A percentile compares a stretch with the other conserved stretches of the same genome.
These are phyloP conservation scores for Phyllosticta citriasiana DNA, from an alignment of 2,329 filamentous ascomycete genomes.

Conservation along the genomic window DNA sequence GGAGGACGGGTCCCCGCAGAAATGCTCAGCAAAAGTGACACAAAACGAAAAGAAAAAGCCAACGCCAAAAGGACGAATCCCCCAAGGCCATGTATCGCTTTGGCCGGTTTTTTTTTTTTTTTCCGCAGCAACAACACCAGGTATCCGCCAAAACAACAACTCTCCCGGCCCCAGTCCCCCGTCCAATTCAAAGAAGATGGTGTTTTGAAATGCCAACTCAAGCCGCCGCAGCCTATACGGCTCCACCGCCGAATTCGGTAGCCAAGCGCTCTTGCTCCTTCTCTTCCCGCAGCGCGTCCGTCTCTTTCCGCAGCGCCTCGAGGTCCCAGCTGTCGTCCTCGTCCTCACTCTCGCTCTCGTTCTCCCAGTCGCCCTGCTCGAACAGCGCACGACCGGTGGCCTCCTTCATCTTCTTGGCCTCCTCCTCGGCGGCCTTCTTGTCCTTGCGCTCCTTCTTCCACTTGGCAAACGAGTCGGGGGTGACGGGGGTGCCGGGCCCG, in stretches of 20 bases:
- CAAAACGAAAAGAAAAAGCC: not conserved
- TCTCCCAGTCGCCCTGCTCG: slow-evolving; percentile 88
- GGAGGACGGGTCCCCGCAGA: not conserved
- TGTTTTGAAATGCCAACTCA: not conserved
- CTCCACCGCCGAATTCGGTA: not conserved
- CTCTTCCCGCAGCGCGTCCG: slow-evolving; percentile 60
- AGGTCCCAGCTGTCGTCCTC: slow-evolving; percentile 66
- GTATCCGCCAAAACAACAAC: not conserved
- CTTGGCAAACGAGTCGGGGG: slow-evolving; percentile 81
- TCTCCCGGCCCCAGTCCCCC: not conserved
- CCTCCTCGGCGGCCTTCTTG: slow-evolving; percentile 92
- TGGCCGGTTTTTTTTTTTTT: not conserved
- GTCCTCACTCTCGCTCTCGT: slow-evolving; percentile 48
- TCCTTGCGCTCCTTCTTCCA: slow-evolving; percentile 93
- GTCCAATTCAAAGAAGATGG: not conserved
- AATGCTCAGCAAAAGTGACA: not conserved
- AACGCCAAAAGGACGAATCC: not conserved
- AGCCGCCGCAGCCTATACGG: not conserved
- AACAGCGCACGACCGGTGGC: slow-evolving; percentile 92
- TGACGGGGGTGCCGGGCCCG: slow-evolving; percentile 86
- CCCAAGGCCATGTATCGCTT: not conserved
- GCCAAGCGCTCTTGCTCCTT: slow-evolving; percentile 66
- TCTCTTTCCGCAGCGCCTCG: slow-evolving; percentile 73
- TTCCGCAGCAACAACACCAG: not conserved
- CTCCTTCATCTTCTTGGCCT: slow-evolving; percentile 84